Evolutionary conservation across 192 early-diverging fungal genomes (phyloP).

Genomic region (Backusella mclennaniae): DNA sequence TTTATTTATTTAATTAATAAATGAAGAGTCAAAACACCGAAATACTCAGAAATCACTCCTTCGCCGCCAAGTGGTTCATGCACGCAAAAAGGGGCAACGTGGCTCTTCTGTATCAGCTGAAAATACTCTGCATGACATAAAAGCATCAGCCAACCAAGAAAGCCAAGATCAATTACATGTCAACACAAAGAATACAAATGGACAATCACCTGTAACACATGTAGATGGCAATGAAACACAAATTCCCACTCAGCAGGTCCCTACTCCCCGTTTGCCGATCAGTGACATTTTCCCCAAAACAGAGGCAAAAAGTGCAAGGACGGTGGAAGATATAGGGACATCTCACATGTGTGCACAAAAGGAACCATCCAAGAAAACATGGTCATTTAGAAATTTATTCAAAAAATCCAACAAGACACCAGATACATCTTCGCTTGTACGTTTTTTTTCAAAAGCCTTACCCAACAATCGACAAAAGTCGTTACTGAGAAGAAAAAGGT

Average conservation of each 20-base stretch:
- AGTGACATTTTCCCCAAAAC: background rate
- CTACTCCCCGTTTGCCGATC: background rate
- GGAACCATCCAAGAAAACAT: background rate
- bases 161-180: background rate
- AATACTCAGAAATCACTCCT: constrained; percentile 2
- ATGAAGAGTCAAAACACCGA: constrained; percentile 7
- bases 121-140: background rate
- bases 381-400: background rate
- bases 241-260: background rate
- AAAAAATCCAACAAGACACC: background rate
- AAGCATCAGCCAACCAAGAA: background rate
- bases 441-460: background rate
- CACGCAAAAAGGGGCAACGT: background rate
- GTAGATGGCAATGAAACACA: background rate
- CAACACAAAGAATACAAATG: background rate
- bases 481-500: background rate
- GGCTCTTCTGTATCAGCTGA: background rate
- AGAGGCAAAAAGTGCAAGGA: background rate
- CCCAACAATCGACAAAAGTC: background rate
- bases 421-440: background rate
- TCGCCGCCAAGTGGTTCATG: constrained; percentile 1
- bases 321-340: background rate
- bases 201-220: background rate
- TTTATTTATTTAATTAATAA: background rate
- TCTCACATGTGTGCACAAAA: background rate